Percentiles rank a stretch among this genome's conserved stretches.
These are phyloP conservation scores for Aspergillus sclerotialis DNA, from an alignment of 2,329 filamentous ascomycete species.

Conservation along the genomic window DNA sequence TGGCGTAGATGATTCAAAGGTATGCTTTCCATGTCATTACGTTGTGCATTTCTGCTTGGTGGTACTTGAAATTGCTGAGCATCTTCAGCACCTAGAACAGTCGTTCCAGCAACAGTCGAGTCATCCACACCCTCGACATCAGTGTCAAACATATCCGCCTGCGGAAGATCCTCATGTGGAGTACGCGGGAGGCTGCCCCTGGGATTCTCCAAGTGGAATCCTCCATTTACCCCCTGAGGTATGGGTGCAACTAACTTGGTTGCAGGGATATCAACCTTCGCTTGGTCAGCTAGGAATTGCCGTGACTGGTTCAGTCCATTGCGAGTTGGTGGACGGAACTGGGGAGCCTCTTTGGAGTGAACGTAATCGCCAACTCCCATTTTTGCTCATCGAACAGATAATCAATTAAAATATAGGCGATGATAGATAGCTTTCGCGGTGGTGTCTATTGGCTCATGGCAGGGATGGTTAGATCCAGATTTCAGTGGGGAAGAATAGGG, in stretches of 20 bases:
- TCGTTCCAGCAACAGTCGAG: constrained; percentile 34
- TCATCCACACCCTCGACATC: constrained; percentile 39
- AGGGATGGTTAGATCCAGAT: too few species aligned
- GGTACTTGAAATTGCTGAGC: constrained; percentile 14
- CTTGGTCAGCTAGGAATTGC: constrained; percentile 27
- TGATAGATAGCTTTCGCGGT: neutral
- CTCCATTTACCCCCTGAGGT: constrained; percentile 10
- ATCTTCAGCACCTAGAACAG: constrained; percentile 30
- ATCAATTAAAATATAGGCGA: constrained; percentile 1
- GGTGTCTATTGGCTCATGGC: too few species aligned
- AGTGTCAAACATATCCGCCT: constrained; percentile 35
- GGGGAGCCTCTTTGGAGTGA: constrained; percentile 30
- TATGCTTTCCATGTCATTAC: constrained; percentile 13
- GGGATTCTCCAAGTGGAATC: constrained; percentile 9
- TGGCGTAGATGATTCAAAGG: constrained; percentile 18
- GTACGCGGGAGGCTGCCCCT: constrained; percentile 12
- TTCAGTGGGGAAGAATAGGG: neutral
- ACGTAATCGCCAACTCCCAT: constrained; percentile 39
- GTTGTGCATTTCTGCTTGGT: constrained; percentile 12
- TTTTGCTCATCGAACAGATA: constrained; percentile 6
- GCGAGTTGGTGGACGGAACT: constrained; percentile 17
- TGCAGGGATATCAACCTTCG: constrained; percentile 26
- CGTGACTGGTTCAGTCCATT: constrained; percentile 20
- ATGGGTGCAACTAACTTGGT: constrained; percentile 17
- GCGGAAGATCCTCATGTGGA: constrained; percentile 9